These are phyloP conservation scores for Colletotrichum agaves DNA, from an alignment of 2,329 filamentous ascomycete genomes.

Conservation along the genomic window DNA sequence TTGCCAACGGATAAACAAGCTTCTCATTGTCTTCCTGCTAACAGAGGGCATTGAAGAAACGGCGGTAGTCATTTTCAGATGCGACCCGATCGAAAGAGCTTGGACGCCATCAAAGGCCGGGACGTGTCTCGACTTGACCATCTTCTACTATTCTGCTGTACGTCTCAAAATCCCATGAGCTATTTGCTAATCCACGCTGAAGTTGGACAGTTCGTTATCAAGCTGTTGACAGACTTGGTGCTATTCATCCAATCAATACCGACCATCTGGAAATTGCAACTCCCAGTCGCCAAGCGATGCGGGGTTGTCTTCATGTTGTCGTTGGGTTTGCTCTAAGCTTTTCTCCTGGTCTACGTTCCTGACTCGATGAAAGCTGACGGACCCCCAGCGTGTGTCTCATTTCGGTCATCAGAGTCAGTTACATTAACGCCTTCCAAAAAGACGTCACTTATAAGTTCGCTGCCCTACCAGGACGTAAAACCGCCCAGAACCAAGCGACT, in stretches of 20 bases:
- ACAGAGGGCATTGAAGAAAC: conserved; percentile 37
- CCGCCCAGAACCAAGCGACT: background rate
- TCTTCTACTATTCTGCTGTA: conserved; percentile 36
- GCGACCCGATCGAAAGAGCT: conserved; percentile 33
- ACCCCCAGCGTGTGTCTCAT: conserved; percentile 40
- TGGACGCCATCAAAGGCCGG: conserved; percentile 36
- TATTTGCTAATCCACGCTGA: background rate
- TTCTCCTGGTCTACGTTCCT: background rate
- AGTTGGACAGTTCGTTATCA: conserved; percentile 45
- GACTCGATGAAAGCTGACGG: background rate
- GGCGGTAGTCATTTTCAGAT: conserved; percentile 37
- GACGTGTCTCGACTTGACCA: conserved; percentile 45
- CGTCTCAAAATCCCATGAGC: background rate
- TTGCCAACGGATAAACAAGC: conserved; percentile 34
- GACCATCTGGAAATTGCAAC: conserved; percentile 48
- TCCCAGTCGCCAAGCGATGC: conserved; percentile 45
- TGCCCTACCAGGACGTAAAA: background rate
- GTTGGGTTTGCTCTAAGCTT: conserved; percentile 42
- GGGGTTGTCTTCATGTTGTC: conserved; percentile 45
- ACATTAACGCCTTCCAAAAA: conserved; percentile 40
- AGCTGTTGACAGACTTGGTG: conserved; percentile 49
- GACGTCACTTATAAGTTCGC: conserved; percentile 42
- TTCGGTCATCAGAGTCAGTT: conserved; percentile 44
- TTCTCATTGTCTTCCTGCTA: conserved; percentile 30
- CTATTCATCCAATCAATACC: conserved; percentile 52